A percentile compares a stretch with the other conserved stretches of the same genome.
Evolutionary conservation across 495 filamentous ascomycete species (phyloP).

Genomic region (Penicillium malachiteum): DNA sequence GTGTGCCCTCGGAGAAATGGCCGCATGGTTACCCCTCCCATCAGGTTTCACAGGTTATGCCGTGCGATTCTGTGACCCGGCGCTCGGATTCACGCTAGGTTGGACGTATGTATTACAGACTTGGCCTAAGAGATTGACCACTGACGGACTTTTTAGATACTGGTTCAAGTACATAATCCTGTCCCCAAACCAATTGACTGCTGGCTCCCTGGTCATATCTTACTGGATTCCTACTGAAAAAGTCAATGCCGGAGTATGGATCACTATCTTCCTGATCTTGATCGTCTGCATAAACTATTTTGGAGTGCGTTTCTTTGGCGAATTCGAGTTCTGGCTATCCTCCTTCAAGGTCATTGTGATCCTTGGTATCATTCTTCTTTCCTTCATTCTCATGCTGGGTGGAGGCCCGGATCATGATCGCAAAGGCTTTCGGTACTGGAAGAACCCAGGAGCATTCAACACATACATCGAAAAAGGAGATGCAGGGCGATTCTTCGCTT

Average conservation of each 20-base stretch:
- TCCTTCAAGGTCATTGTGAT: slow-evolving; percentile 74
- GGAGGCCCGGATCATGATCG: slow-evolving; percentile 70
- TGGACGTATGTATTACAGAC: slow-evolving; percentile 44
- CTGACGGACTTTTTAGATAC: slow-evolving; percentile 33
- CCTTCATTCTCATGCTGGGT: slow-evolving; percentile 69
- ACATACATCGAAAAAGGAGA: slow-evolving; percentile 40
- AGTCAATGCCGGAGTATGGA: slow-evolving; percentile 53
- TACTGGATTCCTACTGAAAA: slow-evolving; percentile 58
- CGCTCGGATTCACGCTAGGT: slow-evolving; percentile 67
- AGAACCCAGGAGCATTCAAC: slow-evolving; percentile 62
- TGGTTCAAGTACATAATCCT: slow-evolving; percentile 71
- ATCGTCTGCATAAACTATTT: slow-evolving; percentile 57
- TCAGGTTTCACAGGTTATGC: slow-evolving; percentile 62
- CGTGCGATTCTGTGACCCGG: slow-evolving; percentile 63
- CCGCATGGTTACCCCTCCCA: slow-evolving; percentile 61
- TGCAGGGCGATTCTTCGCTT: slow-evolving; percentile 62
- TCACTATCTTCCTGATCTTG: slow-evolving; percentile 52
- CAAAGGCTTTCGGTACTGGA: slow-evolving; percentile 79
- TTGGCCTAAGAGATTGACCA: no score
- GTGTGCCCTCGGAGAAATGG: slow-evolving; percentile 68
- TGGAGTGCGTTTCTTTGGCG: slow-evolving; percentile 69
- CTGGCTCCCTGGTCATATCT: slow-evolving; percentile 72
- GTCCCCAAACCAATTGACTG: slow-evolving; percentile 79
- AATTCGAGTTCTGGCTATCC: slow-evolving; percentile 81
- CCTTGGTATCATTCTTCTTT: slow-evolving; percentile 62